phyloP scores from a whole-genome alignment of 768 basidiomycete species.

The Suillus tomentosus region DNA sequence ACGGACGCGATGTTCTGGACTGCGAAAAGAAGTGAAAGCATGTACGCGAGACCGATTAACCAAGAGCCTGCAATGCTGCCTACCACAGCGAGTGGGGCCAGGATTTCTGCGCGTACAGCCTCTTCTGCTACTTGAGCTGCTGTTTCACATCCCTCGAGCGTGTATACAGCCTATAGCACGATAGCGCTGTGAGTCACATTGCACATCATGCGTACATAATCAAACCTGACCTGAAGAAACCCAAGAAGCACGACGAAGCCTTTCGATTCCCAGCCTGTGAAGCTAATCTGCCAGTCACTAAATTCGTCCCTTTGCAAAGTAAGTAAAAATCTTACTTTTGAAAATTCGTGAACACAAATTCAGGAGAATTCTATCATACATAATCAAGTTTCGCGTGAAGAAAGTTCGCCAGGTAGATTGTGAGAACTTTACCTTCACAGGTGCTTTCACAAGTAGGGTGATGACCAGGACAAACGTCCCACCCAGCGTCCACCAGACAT shows the following conservation, averaged over 20 bases:
- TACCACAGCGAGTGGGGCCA: slow-evolving; percentile 59
- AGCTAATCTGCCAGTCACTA: slow-evolving; percentile 33
- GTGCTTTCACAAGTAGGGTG: slow-evolving; percentile 57
- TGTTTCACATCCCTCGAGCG: slow-evolving; percentile 64
- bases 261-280: slow-evolving; percentile 54
- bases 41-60: slow-evolving; percentile 57
- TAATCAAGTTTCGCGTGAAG: slow-evolving; percentile 1
- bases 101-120: slow-evolving; percentile 52
- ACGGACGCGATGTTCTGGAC: slow-evolving; percentile 53
- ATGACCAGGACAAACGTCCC: slow-evolving; percentile 58
- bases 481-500: slow-evolving; percentile 63
- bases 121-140: slow-evolving; percentile 65
- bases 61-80: slow-evolving; percentile 57
- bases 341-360: slow-evolving; percentile 58
- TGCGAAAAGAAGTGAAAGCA: slow-evolving; percentile 60
- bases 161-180: slow-evolving; percentile 61
- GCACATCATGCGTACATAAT: neutral
- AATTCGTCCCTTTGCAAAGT: neutral
- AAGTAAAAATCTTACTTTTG: slow-evolving; percentile 45
- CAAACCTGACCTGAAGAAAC: slow-evolving; percentile 33
- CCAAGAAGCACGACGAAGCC: slow-evolving; percentile 61
- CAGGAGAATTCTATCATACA: slow-evolving; percentile 45
- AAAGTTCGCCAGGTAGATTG: slow-evolving; percentile 23
- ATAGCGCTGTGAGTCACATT: neutral
- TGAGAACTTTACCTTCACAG: slow-evolving; percentile 42